These are phyloP conservation scores for Aspergillus spinulosporus DNA, from an alignment of 2,329 filamentous ascomycete genomes.

Conservation along the genomic window DNA sequence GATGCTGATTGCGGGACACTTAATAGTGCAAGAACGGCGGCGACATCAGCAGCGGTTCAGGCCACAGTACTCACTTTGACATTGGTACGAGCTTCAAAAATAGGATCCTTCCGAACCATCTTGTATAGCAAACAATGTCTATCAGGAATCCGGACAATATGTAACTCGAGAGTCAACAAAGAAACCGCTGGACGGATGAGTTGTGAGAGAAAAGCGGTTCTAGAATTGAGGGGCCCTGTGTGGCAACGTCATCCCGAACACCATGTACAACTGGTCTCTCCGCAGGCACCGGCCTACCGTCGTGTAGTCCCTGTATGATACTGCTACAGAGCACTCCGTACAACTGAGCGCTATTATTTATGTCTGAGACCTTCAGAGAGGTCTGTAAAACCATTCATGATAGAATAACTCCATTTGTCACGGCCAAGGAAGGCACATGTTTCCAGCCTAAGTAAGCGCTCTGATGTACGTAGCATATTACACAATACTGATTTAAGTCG, in stretches of 20 bases:
- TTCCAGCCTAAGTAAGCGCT: no score
- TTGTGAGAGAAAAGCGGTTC: constrained; percentile 4
- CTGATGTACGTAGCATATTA: no score
- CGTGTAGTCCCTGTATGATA: no score
- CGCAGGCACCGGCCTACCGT: no score
- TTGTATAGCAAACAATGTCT: constrained; percentile 16
- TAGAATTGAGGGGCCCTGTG: constrained; percentile 16
- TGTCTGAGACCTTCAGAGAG: no score
- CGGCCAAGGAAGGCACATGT: no score
- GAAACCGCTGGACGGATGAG: not conserved
- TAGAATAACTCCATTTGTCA: no score
- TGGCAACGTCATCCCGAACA: constrained; percentile 26
- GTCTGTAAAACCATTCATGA: no score
- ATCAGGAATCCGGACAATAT: not conserved
- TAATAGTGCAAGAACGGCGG: not conserved
- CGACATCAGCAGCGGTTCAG: not conserved
- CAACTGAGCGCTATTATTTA: no score
- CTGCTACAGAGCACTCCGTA: no score
- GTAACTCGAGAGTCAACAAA: not conserved
- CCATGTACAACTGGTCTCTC: no score
- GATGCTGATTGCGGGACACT: not conserved
- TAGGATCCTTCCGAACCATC: constrained; percentile 44
- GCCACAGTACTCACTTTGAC: constrained; percentile 35
- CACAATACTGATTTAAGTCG: no score
- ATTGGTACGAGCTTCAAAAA: constrained; percentile 46